Evolutionary conservation across 805 yeast species (phyloP).

Genomic region (Diddensiella santjacobensis): DNA sequence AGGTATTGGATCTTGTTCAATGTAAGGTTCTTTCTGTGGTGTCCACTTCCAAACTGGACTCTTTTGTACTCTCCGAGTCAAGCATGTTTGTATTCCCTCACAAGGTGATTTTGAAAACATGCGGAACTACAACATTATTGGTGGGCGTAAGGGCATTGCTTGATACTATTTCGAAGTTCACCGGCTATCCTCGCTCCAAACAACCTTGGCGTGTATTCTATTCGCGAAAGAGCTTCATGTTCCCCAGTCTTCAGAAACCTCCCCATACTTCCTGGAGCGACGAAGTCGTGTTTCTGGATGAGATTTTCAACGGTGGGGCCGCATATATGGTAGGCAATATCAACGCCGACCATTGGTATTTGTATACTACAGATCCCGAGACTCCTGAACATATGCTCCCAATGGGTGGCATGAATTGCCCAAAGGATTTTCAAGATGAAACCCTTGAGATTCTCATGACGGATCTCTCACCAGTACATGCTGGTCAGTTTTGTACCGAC

Average conservation of each 20-base stretch:
- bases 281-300: constrained; percentile 69
- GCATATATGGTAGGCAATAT: constrained; percentile 77
- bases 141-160: constrained; percentile 67
- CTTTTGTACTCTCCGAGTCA: constrained; percentile 83
- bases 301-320: constrained; percentile 56
- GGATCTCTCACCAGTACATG: constrained; percentile 55
- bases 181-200: constrained; percentile 38
- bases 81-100: constrained; percentile 86
- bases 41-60: constrained; percentile 62
- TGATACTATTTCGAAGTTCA: constrained; percentile 42
- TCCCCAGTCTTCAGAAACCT: constrained; percentile 76
- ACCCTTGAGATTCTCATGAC: constrained; percentile 92
- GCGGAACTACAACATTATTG: constrained; percentile 93
- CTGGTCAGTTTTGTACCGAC: constrained; percentile 56
- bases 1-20: constrained; percentile 71
- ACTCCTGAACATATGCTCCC: not conserved
- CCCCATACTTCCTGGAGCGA: constrained; percentile 83
- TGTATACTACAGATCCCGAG: constrained; percentile 49
- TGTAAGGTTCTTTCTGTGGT: constrained; percentile 86
- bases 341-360: constrained; percentile 85
- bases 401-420: not conserved
- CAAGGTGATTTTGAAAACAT: constrained; percentile 82
- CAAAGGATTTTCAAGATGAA: constrained; percentile 44
- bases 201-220: constrained; percentile 70
- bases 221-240: constrained; percentile 89